Evolutionary conservation across 2,329 filamentous ascomycete species (phyloP).

Genomic region (Canariomyces notabilis): DNA sequence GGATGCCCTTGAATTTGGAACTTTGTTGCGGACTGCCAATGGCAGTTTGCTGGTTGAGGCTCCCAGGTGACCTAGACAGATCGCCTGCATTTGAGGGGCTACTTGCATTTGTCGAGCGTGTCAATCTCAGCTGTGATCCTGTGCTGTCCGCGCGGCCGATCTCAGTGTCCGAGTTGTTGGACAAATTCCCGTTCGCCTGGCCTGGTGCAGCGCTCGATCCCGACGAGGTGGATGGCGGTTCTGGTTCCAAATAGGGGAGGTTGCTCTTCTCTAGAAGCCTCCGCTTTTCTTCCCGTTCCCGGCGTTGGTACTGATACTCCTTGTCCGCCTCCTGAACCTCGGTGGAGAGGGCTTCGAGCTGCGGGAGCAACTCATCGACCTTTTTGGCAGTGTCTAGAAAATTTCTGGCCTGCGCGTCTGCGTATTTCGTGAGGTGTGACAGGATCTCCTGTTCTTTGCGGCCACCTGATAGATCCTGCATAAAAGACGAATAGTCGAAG

Average conservation of each 20-base stretch:
- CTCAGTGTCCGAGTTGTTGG: conserved; percentile 62
- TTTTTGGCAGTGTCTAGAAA: conserved; percentile 82
- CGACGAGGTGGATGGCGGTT: conserved; percentile 40
- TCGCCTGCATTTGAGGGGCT: conserved; percentile 35
- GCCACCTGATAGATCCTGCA: conserved; percentile 98
- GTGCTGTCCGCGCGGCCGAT: conserved; percentile 70
- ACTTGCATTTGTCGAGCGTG: conserved; percentile 35
- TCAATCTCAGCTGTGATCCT: conserved; percentile 57
- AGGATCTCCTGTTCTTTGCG: conserved; percentile 96
- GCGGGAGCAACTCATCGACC: conserved; percentile 79
- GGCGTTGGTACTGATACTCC: conserved; percentile 89
- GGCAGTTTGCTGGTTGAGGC: conserved; percentile 37
- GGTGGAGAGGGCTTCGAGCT: conserved; percentile 78
- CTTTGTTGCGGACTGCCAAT: conserved; percentile 48
- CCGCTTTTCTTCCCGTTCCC: conserved; percentile 93
- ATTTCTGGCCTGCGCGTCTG: conserved; percentile 73
- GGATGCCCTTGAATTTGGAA: conserved; percentile 80
- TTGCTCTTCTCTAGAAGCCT: conserved; percentile 85
- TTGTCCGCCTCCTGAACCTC: conserved; percentile 95
- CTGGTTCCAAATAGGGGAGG: conserved; percentile 65
- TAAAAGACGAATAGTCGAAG: conserved; percentile 98
- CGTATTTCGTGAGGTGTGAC: conserved; percentile 90
- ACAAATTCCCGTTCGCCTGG: conserved; percentile 24
- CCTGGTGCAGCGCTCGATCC: conserved; percentile 28
- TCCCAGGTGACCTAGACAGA: conserved; percentile 54